Percentiles rank a stretch among this genome's conserved stretches.
Conservation (phyloP, 352 stramenopile genomes). For the Globisporangium yorkense region DNA sequence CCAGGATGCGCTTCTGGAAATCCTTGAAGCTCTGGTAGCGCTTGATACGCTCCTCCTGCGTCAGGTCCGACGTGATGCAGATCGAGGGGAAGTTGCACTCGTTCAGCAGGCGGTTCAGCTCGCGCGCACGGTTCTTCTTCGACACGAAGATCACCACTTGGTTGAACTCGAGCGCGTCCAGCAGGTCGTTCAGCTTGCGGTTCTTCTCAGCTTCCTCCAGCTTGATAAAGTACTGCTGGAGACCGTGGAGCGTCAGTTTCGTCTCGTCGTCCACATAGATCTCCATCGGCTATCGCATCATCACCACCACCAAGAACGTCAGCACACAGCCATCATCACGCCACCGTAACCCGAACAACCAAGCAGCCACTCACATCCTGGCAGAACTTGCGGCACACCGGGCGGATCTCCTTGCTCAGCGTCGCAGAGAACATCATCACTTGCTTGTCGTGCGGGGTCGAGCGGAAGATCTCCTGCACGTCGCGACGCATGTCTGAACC, state of each 20-base stretch:
- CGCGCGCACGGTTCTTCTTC: conserved; percentile 95
- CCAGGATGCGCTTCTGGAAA: conserved; percentile 99
- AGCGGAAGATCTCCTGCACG: conserved; percentile 99
- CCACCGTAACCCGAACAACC: not conserved
- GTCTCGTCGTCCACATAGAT: conserved; percentile 99
- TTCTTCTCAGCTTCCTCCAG: conserved; percentile 99
- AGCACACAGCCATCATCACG: not conserved
- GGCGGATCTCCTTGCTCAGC: conserved; percentile 98
- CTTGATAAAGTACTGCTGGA: conserved; percentile 99
- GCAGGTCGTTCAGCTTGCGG: conserved; percentile 98
- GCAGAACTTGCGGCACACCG: conserved; percentile 99
- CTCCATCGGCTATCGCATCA: conserved; percentile 90
- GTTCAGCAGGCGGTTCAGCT: conserved; percentile 97
- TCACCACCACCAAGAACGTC: conserved; percentile 4
- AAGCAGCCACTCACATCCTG: conserved; percentile 86
- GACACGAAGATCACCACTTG: conserved; percentile 99
- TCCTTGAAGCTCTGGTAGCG: conserved; percentile 99
- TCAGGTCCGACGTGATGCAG: conserved; percentile 97
- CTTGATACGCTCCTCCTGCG: conserved; percentile 97
- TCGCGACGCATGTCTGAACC: conserved; percentile 96
- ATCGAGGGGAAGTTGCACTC: conserved; percentile 99
- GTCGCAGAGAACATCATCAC: conserved; percentile 99
- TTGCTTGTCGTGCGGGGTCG: conserved; percentile 99
- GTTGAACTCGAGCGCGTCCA: conserved; percentile 99
- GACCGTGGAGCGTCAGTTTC: conserved; percentile 99